Base-by-base conservation (phyloP, 1,284 basidiomycete species). In the Schizophyllum commune region DNA sequence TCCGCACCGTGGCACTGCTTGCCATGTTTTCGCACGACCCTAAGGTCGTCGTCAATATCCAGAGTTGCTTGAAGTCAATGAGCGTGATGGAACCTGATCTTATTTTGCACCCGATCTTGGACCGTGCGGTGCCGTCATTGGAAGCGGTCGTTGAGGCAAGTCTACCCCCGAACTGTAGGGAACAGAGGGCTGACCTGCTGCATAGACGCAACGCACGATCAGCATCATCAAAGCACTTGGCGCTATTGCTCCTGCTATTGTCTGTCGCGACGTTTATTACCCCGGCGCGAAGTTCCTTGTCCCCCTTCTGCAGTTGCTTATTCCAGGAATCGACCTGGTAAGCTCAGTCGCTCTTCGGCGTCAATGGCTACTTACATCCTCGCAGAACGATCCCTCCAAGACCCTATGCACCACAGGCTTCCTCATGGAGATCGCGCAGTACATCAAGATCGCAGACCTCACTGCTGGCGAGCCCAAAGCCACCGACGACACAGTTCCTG, bases 1-100 rank as follows among this genome's bases (percentile, higher is more conserved):
- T 96, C 47, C 80, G 92, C 58, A 94, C 92, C 0, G 90, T 95
- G 27, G 86, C 89, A 0, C 78, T 97, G 21, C 79, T 96, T 21
- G 88, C 92, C 13, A 95, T 96, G 86, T 98, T 97, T 76, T 92
- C 91, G 33, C 91, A 92, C 72, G 89, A 89, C 66, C 75, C 77
- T 51, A 77, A 77, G 4, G 87, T 84, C 2, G 84, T 86, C 32
- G 72, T 76, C 32, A 88, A 89, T 67, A 83, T 89, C 60, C 85
- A 88, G 70, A 84, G 82, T 63, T 85, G 85, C 65, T 71, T 90
- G 64, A 89, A 89, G 70, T 88, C 84, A 13, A 85, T 94, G 81
- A 83, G 84, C 62, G 75, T 89, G 56, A 87, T 97, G 77, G 93
- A 96, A 67, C 94, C 95, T 0, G 92, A 94, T 68, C 79, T 97